These are phyloP conservation scores for Erythrobasidium hasegawianum DNA, from an alignment of 1,284 basidiomycete genomes.

Conservation along the genomic window DNA sequence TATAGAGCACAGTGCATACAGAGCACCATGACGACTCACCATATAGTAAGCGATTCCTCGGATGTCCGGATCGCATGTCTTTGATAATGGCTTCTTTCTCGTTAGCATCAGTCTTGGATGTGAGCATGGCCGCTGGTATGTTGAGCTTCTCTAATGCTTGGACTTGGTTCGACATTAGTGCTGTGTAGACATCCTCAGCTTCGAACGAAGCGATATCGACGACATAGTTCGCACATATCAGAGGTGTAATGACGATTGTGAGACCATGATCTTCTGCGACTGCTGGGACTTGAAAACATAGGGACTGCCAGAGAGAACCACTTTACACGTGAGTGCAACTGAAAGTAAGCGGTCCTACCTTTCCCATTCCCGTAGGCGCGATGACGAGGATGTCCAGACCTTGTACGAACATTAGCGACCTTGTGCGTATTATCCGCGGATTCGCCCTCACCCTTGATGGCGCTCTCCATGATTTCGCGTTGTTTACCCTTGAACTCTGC, in stretches of 20 bases:
- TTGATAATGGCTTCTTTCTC: slow-evolving; percentile 60
- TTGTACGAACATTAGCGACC: neutral
- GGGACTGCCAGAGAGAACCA: slow-evolving; percentile 54
- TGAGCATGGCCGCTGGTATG: slow-evolving; percentile 62
- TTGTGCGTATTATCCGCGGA: slow-evolving; percentile 48
- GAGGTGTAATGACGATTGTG: slow-evolving; percentile 72
- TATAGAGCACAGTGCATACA: too few relatives aligned
- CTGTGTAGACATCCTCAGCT: slow-evolving; percentile 49
- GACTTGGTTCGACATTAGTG: slow-evolving; percentile 83
- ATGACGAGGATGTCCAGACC: slow-evolving; percentile 48
- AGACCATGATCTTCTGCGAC: slow-evolving; percentile 66
- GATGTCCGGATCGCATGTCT: slow-evolving; percentile 62
- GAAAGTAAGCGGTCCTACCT: slow-evolving; percentile 54
- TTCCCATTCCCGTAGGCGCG: slow-evolving; percentile 83
- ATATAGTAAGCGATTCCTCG: slow-evolving; percentile 65
- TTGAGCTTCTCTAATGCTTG: slow-evolving; percentile 58
- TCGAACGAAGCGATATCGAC: neutral
- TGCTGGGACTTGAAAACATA: slow-evolving; percentile 84
- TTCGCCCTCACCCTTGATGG: slow-evolving; percentile 64
- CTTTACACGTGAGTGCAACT: slow-evolving; percentile 21
- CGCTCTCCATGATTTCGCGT: slow-evolving; percentile 66
- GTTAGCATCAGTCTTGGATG: slow-evolving; percentile 59
- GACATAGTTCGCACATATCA: slow-evolving; percentile 58
- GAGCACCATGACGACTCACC: slow-evolving; percentile 52
- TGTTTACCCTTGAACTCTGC: slow-evolving; percentile 68